These are phyloP conservation scores for Amesomyces nigricolor DNA, from an alignment of 2,329 filamentous ascomycete genomes.

Conservation along the genomic window DNA sequence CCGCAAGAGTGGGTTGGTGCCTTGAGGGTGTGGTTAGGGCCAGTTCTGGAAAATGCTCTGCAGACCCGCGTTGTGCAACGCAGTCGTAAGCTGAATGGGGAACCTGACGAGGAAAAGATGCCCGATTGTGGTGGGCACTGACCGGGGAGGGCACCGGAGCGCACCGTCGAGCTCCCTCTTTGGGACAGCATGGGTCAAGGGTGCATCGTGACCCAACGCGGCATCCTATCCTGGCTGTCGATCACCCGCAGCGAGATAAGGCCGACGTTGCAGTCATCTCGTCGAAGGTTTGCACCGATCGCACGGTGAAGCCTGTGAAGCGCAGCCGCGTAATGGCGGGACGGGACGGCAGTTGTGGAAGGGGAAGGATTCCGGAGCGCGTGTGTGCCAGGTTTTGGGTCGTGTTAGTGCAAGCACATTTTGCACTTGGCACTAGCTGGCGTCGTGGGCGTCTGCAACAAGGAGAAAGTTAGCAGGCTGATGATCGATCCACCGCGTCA, in stretches of 20 bases:
- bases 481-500: too few species aligned
- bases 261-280: too few species aligned
- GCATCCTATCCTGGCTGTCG: constrained; percentile 11
- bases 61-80: neutral
- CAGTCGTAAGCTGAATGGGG: constrained; percentile 12
- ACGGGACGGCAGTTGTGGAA: too few species aligned
- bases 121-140: constrained; percentile 7
- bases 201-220: neutral
- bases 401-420: too few species aligned
- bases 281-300: too few species aligned
- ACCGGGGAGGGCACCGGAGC: neutral
- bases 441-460: too few species aligned
- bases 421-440: too few species aligned
- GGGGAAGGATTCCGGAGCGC: too few species aligned
- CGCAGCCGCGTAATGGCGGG: too few species aligned
- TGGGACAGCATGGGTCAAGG: constrained; percentile 3
- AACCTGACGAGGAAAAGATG: constrained; percentile 7
- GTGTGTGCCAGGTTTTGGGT: too few species aligned
- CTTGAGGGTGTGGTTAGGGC: constrained; percentile 2
- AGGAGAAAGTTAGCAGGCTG: too few species aligned
- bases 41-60: constrained; percentile 13
- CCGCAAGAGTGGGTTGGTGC: neutral
- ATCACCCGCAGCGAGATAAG: constrained; percentile 10
- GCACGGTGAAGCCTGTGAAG: too few species aligned
- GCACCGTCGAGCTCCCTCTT: constrained; percentile 12